Conservation (phyloP, 2,329 filamentous ascomycete genomes). For the Diaporthe sp. region DNA sequence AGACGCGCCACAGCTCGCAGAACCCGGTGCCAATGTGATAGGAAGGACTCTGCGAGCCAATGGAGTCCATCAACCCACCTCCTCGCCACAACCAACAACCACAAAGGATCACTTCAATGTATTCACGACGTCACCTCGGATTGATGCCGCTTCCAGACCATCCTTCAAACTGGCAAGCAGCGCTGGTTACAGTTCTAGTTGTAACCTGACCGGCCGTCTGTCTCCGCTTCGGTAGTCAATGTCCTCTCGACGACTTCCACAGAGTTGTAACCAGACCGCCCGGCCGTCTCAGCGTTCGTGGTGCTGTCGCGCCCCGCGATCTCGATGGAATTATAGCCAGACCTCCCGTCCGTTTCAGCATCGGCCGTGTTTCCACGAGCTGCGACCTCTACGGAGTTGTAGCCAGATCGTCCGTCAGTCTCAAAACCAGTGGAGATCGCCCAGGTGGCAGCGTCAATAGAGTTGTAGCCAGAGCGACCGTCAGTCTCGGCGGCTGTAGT, state of each 20-base stretch:
- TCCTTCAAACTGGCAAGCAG: neutral
- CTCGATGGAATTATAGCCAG: neutral
- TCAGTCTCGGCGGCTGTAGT: neutral
- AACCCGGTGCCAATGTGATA: neutral
- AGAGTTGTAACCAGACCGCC: neutral
- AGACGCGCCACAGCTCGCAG: neutral
- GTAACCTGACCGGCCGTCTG: constrained; percentile 12
- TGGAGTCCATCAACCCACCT: neutral
- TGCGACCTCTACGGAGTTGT: neutral
- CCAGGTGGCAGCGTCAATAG: neutral
- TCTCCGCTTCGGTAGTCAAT: neutral
- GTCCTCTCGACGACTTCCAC: neutral
- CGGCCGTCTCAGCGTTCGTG: neutral
- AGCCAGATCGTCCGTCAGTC: constrained; percentile 3
- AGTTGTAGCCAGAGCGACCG: constrained; percentile 12
- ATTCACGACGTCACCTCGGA: neutral
- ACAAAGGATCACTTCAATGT: neutral
- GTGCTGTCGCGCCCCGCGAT: neutral
- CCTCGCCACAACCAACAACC: neutral
- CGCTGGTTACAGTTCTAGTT: neutral
- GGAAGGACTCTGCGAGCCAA: constrained; percentile 15
- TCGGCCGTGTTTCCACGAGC: neutral
- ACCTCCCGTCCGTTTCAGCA: neutral
- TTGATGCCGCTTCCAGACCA: neutral
- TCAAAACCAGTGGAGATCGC: neutral